Percentiles rank a stretch among this genome's conserved stretches.
phyloP scores from a whole-genome alignment of 345 rosid genomes.

The Ricinus communis region DNA sequence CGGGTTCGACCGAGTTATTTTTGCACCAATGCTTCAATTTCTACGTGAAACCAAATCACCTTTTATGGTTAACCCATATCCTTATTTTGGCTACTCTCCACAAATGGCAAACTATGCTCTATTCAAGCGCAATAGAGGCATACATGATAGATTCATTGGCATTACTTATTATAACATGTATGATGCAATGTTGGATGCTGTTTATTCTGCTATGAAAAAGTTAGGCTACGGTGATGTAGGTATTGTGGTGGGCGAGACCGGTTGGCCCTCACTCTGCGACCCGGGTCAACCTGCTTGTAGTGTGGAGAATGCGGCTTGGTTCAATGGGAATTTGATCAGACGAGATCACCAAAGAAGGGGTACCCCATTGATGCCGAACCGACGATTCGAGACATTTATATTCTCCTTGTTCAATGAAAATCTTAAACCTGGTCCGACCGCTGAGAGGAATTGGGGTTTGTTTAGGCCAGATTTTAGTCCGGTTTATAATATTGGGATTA shows the following conservation, averaged over 20 bases:
- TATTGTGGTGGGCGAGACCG: constrained; percentile 29
- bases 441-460: constrained; percentile 25
- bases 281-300: constrained; percentile 20
- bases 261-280: constrained; percentile 30
- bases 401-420: constrained; percentile 27
- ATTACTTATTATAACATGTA: constrained; percentile 25
- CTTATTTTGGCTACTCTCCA: constrained; percentile 24
- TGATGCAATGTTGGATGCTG: constrained; percentile 28
- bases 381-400: constrained; percentile 20
- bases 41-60: constrained; percentile 22
- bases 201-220: constrained; percentile 24
- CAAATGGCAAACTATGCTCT: constrained; percentile 18
- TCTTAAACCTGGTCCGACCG: constrained; percentile 23
- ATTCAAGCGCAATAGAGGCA: constrained; percentile 15
- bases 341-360: constrained; percentile 7
- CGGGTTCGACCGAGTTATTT: constrained; percentile 14
- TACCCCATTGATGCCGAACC: constrained; percentile 30
- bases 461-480: constrained; percentile 29
- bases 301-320: constrained; percentile 16
- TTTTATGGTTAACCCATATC: constrained; percentile 26
- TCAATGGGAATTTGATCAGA: constrained; percentile 18
- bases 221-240: constrained; percentile 25
- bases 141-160: constrained; percentile 9
- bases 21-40: constrained; percentile 26
- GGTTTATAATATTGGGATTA: constrained; percentile 21